These are phyloP conservation scores for Penicillium thymicola DNA, from an alignment of 2,329 filamentous ascomycete genomes.

Conservation along the genomic window DNA sequence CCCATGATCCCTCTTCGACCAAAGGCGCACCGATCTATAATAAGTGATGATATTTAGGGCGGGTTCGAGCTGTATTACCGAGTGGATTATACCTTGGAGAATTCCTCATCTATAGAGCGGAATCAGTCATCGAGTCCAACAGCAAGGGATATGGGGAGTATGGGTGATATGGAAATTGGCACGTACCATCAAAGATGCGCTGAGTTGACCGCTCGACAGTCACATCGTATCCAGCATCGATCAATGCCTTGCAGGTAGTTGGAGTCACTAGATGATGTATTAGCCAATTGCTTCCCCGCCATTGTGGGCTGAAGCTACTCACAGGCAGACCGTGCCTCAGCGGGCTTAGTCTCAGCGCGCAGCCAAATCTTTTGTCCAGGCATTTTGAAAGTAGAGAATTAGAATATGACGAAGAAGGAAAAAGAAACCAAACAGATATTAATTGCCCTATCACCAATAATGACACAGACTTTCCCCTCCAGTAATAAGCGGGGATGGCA, in stretches of 20 bases:
- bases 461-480: conserved; percentile 29
- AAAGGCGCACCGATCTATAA: conserved; percentile 60
- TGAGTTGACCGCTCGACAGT: conserved; percentile 65
- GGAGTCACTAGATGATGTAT: conserved; percentile 41
- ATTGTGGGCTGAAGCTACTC: conserved; percentile 18
- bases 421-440: conserved; percentile 12
- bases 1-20: conserved; percentile 65
- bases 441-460: conserved; percentile 18
- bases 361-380: conserved; percentile 50
- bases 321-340: conserved; percentile 54
- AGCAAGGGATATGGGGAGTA: neutral
- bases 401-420: neutral
- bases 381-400: conserved; percentile 20
- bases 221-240: conserved; percentile 67
- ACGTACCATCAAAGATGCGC: conserved; percentile 55
- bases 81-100: conserved; percentile 29
- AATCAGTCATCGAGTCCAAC: conserved; percentile 11
- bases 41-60: conserved; percentile 50
- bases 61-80: neutral
- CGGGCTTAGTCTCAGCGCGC: conserved; percentile 59
- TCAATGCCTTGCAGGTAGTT: conserved; percentile 57
- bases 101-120: conserved; percentile 32
- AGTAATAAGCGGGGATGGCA: conserved; percentile 30
- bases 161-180: neutral
- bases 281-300: conserved; percentile 4